Conservation (phyloP, 2,329 filamentous ascomycete species). For the Aureobasidium subglaciale region DNA sequence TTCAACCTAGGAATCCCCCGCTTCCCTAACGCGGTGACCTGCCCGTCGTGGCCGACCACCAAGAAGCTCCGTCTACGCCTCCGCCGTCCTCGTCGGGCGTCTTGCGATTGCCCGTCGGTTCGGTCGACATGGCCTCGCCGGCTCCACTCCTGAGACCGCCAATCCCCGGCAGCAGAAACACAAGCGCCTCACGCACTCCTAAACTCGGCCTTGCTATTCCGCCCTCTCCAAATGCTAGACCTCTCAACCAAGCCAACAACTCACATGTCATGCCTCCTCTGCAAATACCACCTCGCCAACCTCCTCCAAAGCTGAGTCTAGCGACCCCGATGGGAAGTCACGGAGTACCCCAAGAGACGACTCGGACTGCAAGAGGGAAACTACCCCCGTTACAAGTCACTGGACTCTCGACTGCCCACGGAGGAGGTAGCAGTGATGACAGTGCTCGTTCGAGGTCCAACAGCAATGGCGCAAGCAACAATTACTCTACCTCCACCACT, state of each 20-base stretch:
- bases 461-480: constrained; percentile 72
- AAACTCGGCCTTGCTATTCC: constrained; percentile 86
- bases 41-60: constrained; percentile 29
- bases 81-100: constrained; percentile 15
- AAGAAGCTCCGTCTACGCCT: constrained; percentile 19
- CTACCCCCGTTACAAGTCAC: constrained; percentile 50
- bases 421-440: constrained; percentile 60
- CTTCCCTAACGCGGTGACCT: background rate
- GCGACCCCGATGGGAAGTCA: constrained; percentile 83
- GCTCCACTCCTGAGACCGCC: constrained; percentile 78
- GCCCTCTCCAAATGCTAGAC: constrained; percentile 73
- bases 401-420: constrained; percentile 49
- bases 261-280: constrained; percentile 28
- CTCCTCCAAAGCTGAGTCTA: constrained; percentile 72
- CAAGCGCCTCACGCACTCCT: constrained; percentile 58
- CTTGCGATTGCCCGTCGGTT: constrained; percentile 13
- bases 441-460: constrained; percentile 77
- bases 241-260: constrained; percentile 46
- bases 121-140: constrained; percentile 60
- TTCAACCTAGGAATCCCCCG: background rate
- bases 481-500: constrained; percentile 74
- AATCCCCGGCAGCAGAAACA: constrained; percentile 60
- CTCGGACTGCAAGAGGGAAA: constrained; percentile 45
- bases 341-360: constrained; percentile 59
- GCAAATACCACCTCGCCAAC: constrained; percentile 45